Evolutionary conservation across 164 flowering plant species (phyloP).

Genomic region (Magnolia kwangsiensis): DNA sequence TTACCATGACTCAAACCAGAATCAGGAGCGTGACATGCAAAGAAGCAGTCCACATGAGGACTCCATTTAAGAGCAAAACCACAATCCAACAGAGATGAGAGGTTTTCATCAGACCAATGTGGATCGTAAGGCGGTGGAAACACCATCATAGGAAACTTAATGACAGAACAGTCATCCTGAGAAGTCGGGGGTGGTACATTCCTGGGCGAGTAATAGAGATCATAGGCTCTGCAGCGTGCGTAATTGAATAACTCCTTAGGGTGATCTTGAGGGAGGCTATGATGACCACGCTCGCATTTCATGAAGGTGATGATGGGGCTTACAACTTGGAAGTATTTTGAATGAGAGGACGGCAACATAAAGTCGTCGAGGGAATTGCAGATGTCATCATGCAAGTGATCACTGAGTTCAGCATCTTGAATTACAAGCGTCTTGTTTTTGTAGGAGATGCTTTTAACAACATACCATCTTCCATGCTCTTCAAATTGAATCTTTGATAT

Average conservation of each 20-base stretch:
- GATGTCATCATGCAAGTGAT: background rate
- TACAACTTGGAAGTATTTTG: background rate
- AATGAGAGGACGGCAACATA: background rate
- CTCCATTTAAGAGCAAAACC: background rate
- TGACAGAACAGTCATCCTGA: background rate
- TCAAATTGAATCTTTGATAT: background rate
- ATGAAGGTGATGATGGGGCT: background rate
- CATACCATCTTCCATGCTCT: background rate
- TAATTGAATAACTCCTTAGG: too few relatives aligned
- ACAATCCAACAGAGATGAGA: background rate
- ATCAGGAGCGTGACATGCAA: background rate
- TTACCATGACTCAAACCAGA: background rate
- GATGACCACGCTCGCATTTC: background rate
- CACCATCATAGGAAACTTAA: background rate
- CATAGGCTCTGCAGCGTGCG: background rate
- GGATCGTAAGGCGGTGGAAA: background rate
- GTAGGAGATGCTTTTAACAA: background rate
- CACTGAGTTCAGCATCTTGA: background rate
- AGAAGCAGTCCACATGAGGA: background rate
- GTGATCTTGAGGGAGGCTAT: background rate
- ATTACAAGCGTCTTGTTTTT: background rate
- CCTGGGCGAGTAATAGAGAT: background rate
- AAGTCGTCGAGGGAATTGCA: background rate
- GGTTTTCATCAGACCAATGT: background rate
- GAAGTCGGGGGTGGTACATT: too few relatives aligned